Base-by-base conservation (phyloP, 2,329 filamentous ascomycete genomes). In the Stemphylium lycopersici region DNA sequence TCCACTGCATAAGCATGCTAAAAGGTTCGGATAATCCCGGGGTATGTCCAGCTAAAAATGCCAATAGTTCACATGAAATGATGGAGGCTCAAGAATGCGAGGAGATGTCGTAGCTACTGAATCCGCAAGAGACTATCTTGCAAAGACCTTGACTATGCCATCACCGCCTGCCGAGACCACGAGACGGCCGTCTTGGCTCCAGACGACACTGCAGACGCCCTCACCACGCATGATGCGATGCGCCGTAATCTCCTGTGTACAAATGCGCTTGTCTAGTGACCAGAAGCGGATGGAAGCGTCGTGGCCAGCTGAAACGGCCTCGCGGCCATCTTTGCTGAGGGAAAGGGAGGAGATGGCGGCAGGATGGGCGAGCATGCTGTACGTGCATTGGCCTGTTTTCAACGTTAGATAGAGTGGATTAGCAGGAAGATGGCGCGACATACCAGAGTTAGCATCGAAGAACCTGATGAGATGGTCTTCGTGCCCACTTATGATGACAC, bases 381-480 rank as follows among this genome's bases (percentile, higher is more conserved):
- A 99, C 61, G 95, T 98, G 79, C 93, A 97, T 91, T 99, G 95
- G 52, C 95, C 95, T 98, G 62, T 15, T 46, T 15, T 20, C 1
- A 16, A 29, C 11, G 31, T 59, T 48, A 59, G 54, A 24, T 2
- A 20, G 4, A n/a, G 33, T 6, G 5, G n/a, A 42, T 64, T 42
- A 58, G 37, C 15, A 15, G 12, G 45, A 38, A 43, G 36, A 10
- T 37, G 15, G n/a, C 12, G 12, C 43, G 37, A 85, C 90, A 77
- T 89, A 98, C 95, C 95, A 78, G 91, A 96, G 73, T 99, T 98
- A 59, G 95, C 95, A 81, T 99, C 95, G 75, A 96, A 99, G 82
- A 99, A 96, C 63, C 93, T 85, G 66, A 99, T 92, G 70, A 92
- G 97, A 66, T 90, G 88, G 78, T 99, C 95, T 79, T 99, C 95